Evolutionary conservation across 2,329 filamentous ascomycete genomes (phyloP), one percentile per base, ranked within the genome.

Genomic region (Hypoxylon sp.): DNA sequence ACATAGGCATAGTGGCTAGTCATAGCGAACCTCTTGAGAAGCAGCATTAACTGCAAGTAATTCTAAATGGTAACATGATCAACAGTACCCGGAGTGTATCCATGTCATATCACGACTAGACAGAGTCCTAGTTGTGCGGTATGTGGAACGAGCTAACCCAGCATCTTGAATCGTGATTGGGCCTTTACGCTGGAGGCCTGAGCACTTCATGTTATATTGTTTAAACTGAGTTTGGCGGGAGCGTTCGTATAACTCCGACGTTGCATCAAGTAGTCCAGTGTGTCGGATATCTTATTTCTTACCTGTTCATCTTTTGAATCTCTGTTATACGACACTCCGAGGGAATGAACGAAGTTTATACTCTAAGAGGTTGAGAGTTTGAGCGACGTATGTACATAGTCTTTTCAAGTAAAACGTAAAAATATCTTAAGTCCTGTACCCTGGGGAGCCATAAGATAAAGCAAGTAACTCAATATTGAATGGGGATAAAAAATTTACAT

Each of bases 111-210:
- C 53, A 34, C 19, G n/a, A 56, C n/a, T 46, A 45, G 25, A 25
- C 25, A 19, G 19, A 63, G 51, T 30, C 50, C 32, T 41, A 41
- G 25, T 51, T 46, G 57, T 46, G 50, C 38, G 52, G 34, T 50
- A 46, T 17, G 57, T 60, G 56, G 34, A 48, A 46, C 21, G 17
- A 53, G 61, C 28, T 56, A 59, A 59, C 52, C 34, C 19, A 56
- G 49, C 23, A 50, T 17, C 25, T 41, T n/a, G 34, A 32, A 23
- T 57, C 25, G 28, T 28, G 45, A 43, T 63, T 62, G 56, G 52
- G 13, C 25, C 28, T 17, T 41, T 21, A 45, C 51, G 49, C 32
- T 23, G 32, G 25, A 60, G 36, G 23, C 38, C 34, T 53, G 52
- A 52, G 46, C 19, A 50, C 36, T 53, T 55, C 13, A 52, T 25